Conservation (phyloP, 108 stramenopile species). For the Mediolabrus comicus region DNA sequence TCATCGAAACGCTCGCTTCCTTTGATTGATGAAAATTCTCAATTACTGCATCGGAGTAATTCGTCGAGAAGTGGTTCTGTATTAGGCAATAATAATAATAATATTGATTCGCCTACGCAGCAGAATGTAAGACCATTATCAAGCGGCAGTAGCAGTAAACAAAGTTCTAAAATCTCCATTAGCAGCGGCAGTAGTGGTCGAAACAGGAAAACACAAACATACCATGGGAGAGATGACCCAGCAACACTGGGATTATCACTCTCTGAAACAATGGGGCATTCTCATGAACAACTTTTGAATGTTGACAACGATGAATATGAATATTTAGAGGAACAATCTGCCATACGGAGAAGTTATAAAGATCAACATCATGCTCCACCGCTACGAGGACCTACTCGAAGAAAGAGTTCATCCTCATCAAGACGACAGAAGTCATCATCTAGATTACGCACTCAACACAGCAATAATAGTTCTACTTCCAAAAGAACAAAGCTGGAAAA, state of each 20-base stretch:
- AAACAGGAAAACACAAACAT: background rate
- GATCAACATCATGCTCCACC: slow-evolving; percentile 7
- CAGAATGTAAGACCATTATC: background rate
- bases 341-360: slow-evolving; percentile 16
- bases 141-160: too few species aligned
- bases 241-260: background rate
- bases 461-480: background rate
- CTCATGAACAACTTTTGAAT: background rate
- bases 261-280: background rate
- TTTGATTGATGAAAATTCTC: background rate
- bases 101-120: background rate
- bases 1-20: background rate
- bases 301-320: slow-evolving; percentile 11
- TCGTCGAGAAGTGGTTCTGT: background rate
- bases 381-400: background rate
- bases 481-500: slow-evolving; percentile 22
- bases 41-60: background rate
- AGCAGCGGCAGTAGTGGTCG: background rate
- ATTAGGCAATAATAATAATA: background rate
- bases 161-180: too few species aligned
- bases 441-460: too few species aligned
- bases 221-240: background rate
- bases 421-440: background rate
- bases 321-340: slow-evolving; percentile 25
- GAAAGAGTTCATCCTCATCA: background rate